Evolutionary conservation across 352 stramenopile species (phyloP).

Genomic region (Globisporangium paroecandrum): DNA sequence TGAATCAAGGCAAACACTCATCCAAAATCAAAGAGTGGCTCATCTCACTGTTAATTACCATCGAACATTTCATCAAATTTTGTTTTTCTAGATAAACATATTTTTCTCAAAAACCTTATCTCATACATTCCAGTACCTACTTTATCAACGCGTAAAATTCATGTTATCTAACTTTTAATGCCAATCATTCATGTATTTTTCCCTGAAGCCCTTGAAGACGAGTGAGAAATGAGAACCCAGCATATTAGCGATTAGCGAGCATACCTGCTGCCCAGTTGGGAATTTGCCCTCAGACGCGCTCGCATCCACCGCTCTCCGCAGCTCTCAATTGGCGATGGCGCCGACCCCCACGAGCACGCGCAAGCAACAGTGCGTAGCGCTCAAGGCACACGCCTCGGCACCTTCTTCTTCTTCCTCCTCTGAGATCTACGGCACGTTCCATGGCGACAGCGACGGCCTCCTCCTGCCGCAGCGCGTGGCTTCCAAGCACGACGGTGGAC

Average conservation of each 20-base stretch:
- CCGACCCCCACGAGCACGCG: conserved; percentile 5
- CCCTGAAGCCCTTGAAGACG: not conserved
- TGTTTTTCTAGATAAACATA: not conserved
- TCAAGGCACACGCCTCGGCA: not conserved
- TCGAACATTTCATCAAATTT: not conserved
- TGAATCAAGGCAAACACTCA: not conserved
- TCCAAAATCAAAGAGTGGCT: not conserved
- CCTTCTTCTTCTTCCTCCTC: not conserved
- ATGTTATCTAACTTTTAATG: not conserved
- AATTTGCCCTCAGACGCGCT: not conserved
- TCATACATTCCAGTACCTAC: too few species aligned
- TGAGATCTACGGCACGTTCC: conserved; percentile 53
- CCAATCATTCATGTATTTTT: not conserved
- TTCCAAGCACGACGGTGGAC: not conserved
- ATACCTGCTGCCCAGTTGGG: not conserved
- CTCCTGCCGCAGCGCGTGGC: conserved; percentile 6
- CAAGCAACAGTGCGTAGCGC: conserved; percentile 8
- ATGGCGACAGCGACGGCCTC: conserved; percentile 15
- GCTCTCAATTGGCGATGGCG: conserved; percentile 1
- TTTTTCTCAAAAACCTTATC: too few species aligned
- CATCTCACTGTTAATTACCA: not conserved
- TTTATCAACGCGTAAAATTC: not conserved
- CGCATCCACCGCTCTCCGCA: not conserved
- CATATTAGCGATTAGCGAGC: too few species aligned
- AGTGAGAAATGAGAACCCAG: not conserved